Conservation (phyloP, 1,284 basidiomycete genomes). For the Puccinia hordei region DNA sequence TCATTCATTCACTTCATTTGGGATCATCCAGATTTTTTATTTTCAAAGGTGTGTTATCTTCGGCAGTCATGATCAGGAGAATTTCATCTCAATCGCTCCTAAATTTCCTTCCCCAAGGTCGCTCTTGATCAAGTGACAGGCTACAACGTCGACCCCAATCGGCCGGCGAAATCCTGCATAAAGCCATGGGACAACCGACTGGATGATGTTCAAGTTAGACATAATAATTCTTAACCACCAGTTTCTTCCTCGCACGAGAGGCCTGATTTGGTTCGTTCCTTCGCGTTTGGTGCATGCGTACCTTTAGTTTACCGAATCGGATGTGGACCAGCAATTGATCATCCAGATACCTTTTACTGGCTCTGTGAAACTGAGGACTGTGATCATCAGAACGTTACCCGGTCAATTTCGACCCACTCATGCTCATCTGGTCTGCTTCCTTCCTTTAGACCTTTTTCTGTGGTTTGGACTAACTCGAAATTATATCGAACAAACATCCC, state of each 20-base stretch:
- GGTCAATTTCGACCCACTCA: slow-evolving; percentile 70
- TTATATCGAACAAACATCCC: neutral
- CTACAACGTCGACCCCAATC: slow-evolving; percentile 25
- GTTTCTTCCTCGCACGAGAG: neutral
- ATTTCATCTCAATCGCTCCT: neutral
- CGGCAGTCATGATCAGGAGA: neutral
- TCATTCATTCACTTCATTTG: neutral
- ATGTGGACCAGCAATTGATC: slow-evolving; percentile 74
- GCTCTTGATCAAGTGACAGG: slow-evolving; percentile 16
- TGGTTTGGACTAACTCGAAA: neutral
- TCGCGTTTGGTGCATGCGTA: neutral
- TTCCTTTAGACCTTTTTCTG: slow-evolving; percentile 25
- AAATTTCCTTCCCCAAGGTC: slow-evolving; percentile 1
- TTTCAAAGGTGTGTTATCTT: slow-evolving; percentile 14
- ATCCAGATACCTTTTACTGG: slow-evolving; percentile 77
- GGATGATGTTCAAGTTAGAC: slow-evolving; percentile 14
- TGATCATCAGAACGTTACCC: slow-evolving; percentile 75
- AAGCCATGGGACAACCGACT: slow-evolving; percentile 37
- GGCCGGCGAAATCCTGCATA: slow-evolving; percentile 36
- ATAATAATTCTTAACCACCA: neutral
- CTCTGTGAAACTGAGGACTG: slow-evolving; percentile 71
- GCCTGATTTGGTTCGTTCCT: slow-evolving; percentile 1
- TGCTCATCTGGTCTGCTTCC: slow-evolving; percentile 66
- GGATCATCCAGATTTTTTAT: slow-evolving; percentile 26
- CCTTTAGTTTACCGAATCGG: slow-evolving; percentile 72